Percentiles rank a stretch among this genome's conserved stretches.
Evolutionary conservation across 805 yeast genomes (phyloP).

Genomic region (Dipodascus geniculatus): DNA sequence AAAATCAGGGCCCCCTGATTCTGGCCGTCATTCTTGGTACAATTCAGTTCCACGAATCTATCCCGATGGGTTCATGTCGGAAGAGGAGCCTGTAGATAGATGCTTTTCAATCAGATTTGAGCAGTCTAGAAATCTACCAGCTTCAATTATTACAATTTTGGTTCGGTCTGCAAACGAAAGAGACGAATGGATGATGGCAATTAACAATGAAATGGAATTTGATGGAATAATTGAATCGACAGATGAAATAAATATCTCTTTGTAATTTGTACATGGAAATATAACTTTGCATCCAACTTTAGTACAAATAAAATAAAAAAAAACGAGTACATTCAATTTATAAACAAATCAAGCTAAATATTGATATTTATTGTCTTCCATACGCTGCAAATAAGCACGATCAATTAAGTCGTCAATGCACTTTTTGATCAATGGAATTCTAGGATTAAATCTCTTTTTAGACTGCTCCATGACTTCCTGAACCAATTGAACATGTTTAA

Average conservation of each 20-base stretch:
- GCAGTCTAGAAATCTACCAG: conserved; percentile 49
- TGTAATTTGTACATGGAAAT: neutral
- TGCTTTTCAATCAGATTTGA: conserved; percentile 84
- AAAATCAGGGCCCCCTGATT: neutral
- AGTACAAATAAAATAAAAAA: too few relatives aligned
- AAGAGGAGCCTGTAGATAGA: conserved; percentile 63
- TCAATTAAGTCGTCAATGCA: conserved; percentile 80
- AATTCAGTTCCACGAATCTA: conserved; percentile 60
- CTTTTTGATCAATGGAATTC: conserved; percentile 73
- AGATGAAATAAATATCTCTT: neutral
- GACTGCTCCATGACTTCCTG: conserved; percentile 85
- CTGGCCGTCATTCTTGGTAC: conserved; percentile 37
- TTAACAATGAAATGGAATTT: conserved; percentile 23
- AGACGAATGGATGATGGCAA: conserved; percentile 61
- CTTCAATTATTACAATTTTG: conserved; percentile 60
- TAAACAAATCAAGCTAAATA: conserved; percentile 49
- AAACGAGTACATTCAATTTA: neutral
- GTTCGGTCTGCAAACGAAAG: conserved; percentile 73
- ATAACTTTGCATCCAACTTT: too few relatives aligned
- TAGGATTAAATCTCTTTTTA: conserved; percentile 71
- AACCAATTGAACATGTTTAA: conserved; percentile 68
- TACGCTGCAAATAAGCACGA: conserved; percentile 71
- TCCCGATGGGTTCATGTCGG: conserved; percentile 72
- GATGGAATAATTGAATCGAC: neutral
- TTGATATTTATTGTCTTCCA: conserved; percentile 60